Evolutionary conservation across 129 eudicot species (phyloP), one percentile per base, ranked within the genome.

Genomic region (Flaveria bidentis): DNA sequence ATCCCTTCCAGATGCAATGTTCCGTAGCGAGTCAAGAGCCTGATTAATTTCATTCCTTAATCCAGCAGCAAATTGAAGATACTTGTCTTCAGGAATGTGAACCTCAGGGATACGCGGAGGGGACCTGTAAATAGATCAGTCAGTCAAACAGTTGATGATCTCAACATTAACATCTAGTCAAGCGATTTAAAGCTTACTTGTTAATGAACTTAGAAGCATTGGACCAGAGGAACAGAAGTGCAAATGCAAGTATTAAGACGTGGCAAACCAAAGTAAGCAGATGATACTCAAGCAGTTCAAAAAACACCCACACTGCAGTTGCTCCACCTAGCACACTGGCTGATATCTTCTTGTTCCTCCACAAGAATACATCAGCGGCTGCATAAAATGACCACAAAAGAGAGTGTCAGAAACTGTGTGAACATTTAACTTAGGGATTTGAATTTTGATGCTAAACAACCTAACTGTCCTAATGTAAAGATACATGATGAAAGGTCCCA

Each of bases 301-400:
- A 92, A 3, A 89, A 84, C 71, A 92, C 92, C 91, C 93, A 92
- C 57, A 88, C 87, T 6, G 93, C 96, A 67, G 98, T 92, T 8
- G 90, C 98, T 33, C 78, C 88, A 77, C 88, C 96, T 50, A 92
- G 93, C 39, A 88, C 93, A 53, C 84, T 75, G 6, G 93, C 98
- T 61, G 98, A 89, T 50, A 92, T 82, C 80, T 92, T 89, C 86
- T 92, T 92, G 91, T 92, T 88, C 86, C 96, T 89, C 98, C 98
- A 92, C 82, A 89, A 60, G 84, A 92, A 87, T 10, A 92, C 80
- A 83, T 92, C 98, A 77, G 98, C 96, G 82, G 96, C 97, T 92
- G 84, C 78, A 80, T 60, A 61, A 1, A 68, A 46, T 50, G 44
- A 73, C 42, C 77, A 71, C 1, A 20, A 8, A 72, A 72, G 7